A percentile compares a stretch with the other conserved stretches of the same genome.
phyloP scores from a whole-genome alignment of 1,139 yeast genomes.

The Hanseniaspora gamundiae region DNA sequence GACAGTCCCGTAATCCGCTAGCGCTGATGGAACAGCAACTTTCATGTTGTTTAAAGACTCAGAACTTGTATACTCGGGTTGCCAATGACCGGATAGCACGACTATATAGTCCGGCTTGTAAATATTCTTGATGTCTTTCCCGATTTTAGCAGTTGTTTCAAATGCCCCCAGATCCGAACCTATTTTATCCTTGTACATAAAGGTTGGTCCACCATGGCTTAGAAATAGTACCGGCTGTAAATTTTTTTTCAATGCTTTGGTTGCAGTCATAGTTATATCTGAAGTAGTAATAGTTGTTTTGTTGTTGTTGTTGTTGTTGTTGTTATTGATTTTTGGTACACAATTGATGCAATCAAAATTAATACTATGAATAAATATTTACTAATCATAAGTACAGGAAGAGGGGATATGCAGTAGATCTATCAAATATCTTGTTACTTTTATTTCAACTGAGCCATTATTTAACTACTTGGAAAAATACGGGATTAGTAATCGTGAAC shows the following conservation, averaged over 20 bases:
- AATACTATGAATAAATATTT: neutral
- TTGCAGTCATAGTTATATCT: neutral
- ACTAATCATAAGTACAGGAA: neutral
- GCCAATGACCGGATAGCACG: constrained; percentile 72
- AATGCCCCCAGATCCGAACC: constrained; percentile 48
- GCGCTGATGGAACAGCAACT: constrained; percentile 33
- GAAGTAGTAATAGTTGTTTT: neutral
- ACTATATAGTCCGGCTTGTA: constrained; percentile 54
- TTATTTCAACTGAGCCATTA: too few species aligned
- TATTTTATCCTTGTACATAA: constrained; percentile 39
- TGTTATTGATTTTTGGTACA: neutral
- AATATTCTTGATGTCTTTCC: constrained; percentile 34
- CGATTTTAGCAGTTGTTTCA: constrained; percentile 37
- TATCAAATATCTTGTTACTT: too few species aligned
- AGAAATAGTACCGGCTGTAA: constrained; percentile 46
- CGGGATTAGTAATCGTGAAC: too few species aligned
- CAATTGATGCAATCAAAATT: neutral
- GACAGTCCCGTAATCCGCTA: neutral
- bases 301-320: neutral
- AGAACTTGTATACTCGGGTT: constrained; percentile 26
- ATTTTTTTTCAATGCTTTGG: neutral
- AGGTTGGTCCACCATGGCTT: constrained; percentile 74
- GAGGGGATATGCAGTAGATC: too few species aligned
- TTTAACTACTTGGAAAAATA: too few species aligned
- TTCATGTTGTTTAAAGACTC: constrained; percentile 29